Conservation (phyloP, 768 basidiomycete genomes). For the Phlegmacium glaucopus region DNA sequence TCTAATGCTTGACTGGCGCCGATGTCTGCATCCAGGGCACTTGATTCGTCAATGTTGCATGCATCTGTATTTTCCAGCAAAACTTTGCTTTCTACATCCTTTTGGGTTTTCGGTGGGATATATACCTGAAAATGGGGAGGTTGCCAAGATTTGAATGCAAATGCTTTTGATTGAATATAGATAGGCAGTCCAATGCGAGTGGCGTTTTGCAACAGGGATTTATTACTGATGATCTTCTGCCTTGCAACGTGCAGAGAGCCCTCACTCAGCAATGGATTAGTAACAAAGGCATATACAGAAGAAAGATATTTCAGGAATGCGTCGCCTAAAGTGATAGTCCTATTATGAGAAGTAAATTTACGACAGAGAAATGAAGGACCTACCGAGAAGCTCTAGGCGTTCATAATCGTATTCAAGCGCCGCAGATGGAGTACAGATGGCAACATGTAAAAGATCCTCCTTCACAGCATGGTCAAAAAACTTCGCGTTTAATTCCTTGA, state of each 20-base stretch:
- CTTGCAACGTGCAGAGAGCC: conserved; percentile 65
- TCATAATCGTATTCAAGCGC: conserved; percentile 77
- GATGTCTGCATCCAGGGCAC: neutral
- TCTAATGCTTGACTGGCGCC: neutral
- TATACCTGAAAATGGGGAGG: conserved; percentile 41
- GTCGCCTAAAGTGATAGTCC: conserved; percentile 49
- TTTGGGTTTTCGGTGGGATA: conserved; percentile 17
- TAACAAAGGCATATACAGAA: conserved; percentile 72
- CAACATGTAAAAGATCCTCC: conserved; percentile 58
- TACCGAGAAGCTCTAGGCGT: conserved; percentile 80
- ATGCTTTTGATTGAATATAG: conserved; percentile 72
- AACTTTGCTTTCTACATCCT: conserved; percentile 5
- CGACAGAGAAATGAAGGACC: conserved; percentile 10
- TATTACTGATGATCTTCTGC: conserved; percentile 74
- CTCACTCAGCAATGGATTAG: conserved; percentile 60
- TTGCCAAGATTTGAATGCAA: conserved; percentile 63
- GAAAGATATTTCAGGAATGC: conserved; percentile 79
- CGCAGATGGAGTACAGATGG: conserved; percentile 69
- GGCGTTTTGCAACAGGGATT: conserved; percentile 53
- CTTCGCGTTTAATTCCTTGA: conserved; percentile 73
- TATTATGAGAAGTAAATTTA: conserved; percentile 7
- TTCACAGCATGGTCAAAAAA: conserved; percentile 61
- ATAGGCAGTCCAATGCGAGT: conserved; percentile 58
- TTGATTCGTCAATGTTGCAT: no score
- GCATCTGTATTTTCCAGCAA: neutral